phyloP scores from a whole-genome alignment of 345 rosid genomes.

The Gossypium raimondii region DNA sequence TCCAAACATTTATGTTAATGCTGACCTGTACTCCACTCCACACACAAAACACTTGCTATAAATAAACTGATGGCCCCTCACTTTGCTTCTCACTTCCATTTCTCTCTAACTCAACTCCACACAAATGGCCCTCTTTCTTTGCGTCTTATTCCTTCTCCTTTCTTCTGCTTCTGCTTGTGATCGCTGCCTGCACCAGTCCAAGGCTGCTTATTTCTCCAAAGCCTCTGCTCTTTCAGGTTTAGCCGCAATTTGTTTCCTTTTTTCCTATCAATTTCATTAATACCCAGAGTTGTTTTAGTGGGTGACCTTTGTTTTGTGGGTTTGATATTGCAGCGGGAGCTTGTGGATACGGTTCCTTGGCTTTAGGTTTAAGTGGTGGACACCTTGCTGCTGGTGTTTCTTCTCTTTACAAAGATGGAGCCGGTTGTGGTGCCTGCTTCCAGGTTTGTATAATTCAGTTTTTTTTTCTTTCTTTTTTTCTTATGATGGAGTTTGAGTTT shows the following conservation, averaged over 20 bases:
- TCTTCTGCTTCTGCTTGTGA: slow-evolving; percentile 68
- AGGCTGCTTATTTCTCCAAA: slow-evolving; percentile 62
- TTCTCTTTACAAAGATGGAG: slow-evolving; percentile 78
- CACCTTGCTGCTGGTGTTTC: slow-evolving; percentile 66
- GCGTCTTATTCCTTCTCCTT: slow-evolving; percentile 33
- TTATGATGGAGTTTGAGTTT: neutral
- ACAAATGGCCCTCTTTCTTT: slow-evolving; percentile 37
- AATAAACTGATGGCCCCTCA: neutral
- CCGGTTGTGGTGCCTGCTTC: slow-evolving; percentile 88
- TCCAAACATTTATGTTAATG: neutral
- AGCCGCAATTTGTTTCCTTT: neutral
- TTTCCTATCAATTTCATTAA: neutral
- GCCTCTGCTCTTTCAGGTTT: slow-evolving; percentile 68
- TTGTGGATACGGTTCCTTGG: slow-evolving; percentile 79
- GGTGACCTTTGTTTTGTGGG: slow-evolving; percentile 23
- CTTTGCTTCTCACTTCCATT: neutral
- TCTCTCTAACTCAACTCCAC: neutral
- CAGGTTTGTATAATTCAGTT: slow-evolving; percentile 34
- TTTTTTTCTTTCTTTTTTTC: neutral
- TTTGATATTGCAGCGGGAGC: slow-evolving; percentile 68
- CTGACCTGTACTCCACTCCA: slow-evolving; percentile 48
- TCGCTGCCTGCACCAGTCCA: slow-evolving; percentile 70
- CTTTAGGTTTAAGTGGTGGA: slow-evolving; percentile 58
- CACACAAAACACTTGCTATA: neutral
- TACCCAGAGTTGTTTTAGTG: slow-evolving; percentile 16